A percentile compares a stretch with the other conserved stretches of the same genome.
These are phyloP conservation scores for Paramecium caudatum DNA, from an alignment of 73 alveolate genomes.

Conservation along the genomic window DNA sequence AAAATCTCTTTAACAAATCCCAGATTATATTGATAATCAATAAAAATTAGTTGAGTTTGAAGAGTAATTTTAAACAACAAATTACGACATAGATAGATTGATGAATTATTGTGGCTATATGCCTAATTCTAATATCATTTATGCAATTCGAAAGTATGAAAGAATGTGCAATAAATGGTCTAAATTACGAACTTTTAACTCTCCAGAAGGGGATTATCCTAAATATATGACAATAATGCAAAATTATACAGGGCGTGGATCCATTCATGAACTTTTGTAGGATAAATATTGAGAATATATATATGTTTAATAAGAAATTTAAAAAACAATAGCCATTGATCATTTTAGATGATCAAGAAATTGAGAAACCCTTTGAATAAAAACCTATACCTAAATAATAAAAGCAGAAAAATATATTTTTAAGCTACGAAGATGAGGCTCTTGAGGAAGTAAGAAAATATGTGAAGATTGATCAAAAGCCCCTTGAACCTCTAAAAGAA, in stretches of 20 bases:
- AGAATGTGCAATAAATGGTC: neutral
- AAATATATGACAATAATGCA: too few relatives aligned
- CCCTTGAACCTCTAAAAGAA: neutral
- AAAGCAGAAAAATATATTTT: neutral
- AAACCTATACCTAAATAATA: neutral
- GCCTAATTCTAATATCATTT: constrained; percentile 27
- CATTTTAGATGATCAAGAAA: neutral
- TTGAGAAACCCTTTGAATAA: neutral
- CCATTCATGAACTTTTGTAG: neutral
- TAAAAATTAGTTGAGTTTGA: neutral
- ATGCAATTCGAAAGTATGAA: constrained; percentile 10
- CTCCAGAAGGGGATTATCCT: neutral
- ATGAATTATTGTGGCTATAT: constrained; percentile 29
- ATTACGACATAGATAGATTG: neutral
- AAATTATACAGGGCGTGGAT: neutral
- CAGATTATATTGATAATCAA: neutral
- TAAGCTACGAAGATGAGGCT: neutral
- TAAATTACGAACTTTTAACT: neutral
- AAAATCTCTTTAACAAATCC: neutral
- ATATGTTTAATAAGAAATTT: constrained; percentile 39
- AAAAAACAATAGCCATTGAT: constrained; percentile 13
- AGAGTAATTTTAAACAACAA: neutral
- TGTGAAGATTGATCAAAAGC: neutral
- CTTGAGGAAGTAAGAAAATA: neutral
- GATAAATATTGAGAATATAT: constrained; percentile 15